Evolutionary conservation across 2,329 filamentous ascomycete genomes (phyloP).

Genomic region (Microsporum audouinii): DNA sequence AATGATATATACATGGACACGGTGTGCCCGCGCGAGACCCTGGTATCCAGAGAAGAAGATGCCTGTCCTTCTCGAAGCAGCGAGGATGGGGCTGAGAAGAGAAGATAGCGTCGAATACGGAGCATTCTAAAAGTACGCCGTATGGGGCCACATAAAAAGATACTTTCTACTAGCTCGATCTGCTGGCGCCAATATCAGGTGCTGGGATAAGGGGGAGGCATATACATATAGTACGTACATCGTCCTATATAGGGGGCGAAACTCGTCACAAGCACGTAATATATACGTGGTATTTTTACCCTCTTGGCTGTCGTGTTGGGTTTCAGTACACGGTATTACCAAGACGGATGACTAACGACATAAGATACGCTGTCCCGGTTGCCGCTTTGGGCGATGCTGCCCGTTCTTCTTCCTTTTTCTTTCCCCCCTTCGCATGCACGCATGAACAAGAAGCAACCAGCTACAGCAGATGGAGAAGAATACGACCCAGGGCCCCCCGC

Average conservation of each 20-base stretch:
- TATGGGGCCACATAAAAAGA: background rate
- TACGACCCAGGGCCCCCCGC: background rate
- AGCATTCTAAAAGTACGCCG: background rate
- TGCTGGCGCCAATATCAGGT: background rate
- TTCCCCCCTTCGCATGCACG: background rate
- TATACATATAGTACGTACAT: background rate
- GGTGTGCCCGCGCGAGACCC: background rate
- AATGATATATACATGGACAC: background rate
- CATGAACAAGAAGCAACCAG: background rate
- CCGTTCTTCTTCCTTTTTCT: background rate
- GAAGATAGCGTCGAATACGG: background rate
- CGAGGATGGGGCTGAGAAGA: background rate
- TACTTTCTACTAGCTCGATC: background rate
- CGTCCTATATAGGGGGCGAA: background rate
- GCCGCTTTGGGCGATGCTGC: background rate
- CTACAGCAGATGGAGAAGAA: background rate
- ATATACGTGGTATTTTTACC: background rate
- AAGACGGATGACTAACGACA: background rate
- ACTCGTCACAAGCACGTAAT: background rate
- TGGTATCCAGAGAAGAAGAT: background rate
- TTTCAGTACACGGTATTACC: slow-evolving; percentile 1
- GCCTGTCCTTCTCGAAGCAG: slow-evolving; percentile 1
- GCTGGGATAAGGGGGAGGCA: background rate
- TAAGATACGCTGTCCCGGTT: background rate
- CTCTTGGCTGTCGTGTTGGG: background rate